Base-by-base conservation (phyloP, 228 moss, liverwort and hornwort genomes). In the Sphagnum fallax region DNA sequence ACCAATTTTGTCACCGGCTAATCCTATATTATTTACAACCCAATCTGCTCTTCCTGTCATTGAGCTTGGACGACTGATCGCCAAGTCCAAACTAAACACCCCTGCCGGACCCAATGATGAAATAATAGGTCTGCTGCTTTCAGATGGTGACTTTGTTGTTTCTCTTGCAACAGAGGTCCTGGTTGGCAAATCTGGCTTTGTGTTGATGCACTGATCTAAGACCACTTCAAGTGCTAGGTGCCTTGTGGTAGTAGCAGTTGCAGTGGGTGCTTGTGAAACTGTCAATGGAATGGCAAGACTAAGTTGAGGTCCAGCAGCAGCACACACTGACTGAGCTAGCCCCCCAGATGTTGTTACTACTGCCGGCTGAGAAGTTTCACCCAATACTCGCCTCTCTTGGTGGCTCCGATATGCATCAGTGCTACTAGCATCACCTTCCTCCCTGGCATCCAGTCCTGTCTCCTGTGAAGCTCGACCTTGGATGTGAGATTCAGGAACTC, bases 1-100 rank as follows among this genome's bases (percentile, higher is more conserved):
- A 15, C 76, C 80, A 59, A 80, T 72, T 64, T 67, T 50, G 51
- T 82, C 75, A 48, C 50, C 68, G 48, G 12, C 50, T 47, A 69
- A 76, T 58, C 59, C 71, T 6, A 65, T 4, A 62, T 62, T 67
- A 73, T 62, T 52, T 16, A 47, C 72, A 66, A 5, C 67, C 18
- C 61, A 74, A 52, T 73, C 64, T 49, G 73, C 48, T 61, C 61
- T 47, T 60, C 15, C 75, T 61, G 65, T 51, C 16, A 52, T 67
- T 5, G 67, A 8, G 69, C 66, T 67, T 15, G 51, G 53, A 62
- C 52, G 48, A 12, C 55, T 55, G 66, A 58, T 52, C 0, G 71
- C 14, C 70, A 70, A 32, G 66, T 67, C 14, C 53, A 65, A 10
- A 12, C 55, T 12, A 1, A 8, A 8, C 9, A 55, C 55, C 55